phyloP scores from a whole-genome alignment of 441 rosid species.

The Jatropha podagrica region DNA sequence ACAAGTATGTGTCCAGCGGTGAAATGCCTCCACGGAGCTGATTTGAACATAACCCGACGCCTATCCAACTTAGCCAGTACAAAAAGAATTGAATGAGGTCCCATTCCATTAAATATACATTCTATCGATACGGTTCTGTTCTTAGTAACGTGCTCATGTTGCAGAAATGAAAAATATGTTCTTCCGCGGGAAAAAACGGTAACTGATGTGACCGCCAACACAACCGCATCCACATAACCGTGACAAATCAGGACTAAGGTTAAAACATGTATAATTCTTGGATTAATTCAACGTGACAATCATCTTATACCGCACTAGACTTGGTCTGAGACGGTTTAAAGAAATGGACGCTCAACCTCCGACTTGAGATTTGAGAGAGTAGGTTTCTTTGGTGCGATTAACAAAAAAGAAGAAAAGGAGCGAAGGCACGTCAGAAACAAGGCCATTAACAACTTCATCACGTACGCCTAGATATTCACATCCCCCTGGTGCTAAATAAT shows the following conservation, averaged over 20 bases:
- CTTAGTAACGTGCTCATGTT: background rate
- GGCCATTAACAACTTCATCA: background rate
- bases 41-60: no score
- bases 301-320: background rate
- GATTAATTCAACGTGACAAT: background rate
- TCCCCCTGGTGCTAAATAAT: no score
- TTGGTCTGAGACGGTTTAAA: background rate
- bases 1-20: no score
- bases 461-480: no score
- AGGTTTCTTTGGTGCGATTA: background rate
- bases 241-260: background rate
- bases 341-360: background rate
- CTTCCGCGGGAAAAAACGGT: background rate
- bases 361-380: background rate
- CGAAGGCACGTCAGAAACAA: background rate
- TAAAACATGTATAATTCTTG: background rate
- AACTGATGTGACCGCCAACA: background rate
- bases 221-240: background rate
- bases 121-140: background rate
- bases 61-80: background rate
- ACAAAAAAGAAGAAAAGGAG: background rate
- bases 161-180: background rate
- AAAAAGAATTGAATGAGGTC: background rate
- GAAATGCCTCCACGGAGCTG: no score
- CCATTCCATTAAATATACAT: background rate